phyloP scores from a whole-genome alignment of 345 rosid genomes.

The Citrus australasica region DNA sequence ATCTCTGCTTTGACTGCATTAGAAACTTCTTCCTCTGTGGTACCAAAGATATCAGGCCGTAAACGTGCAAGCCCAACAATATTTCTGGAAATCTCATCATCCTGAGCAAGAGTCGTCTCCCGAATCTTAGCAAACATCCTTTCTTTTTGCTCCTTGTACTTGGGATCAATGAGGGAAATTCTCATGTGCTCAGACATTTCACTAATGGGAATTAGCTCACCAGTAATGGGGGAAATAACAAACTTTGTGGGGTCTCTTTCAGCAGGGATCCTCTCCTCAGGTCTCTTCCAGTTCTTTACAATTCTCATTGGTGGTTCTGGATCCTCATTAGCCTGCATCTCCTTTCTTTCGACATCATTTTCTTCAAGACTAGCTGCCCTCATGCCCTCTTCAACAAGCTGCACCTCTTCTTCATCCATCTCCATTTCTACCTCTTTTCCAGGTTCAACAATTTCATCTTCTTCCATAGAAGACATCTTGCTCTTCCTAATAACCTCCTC shows the following conservation, averaged over 20 bases:
- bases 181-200: slow-evolving; percentile 74
- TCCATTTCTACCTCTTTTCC: slow-evolving; percentile 67
- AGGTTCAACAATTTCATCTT: slow-evolving; percentile 52
- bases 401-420: slow-evolving; percentile 68
- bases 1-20: slow-evolving; percentile 69
- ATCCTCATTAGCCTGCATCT: slow-evolving; percentile 29
- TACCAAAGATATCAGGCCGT: slow-evolving; percentile 66
- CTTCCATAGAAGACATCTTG: slow-evolving; percentile 42
- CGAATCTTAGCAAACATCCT: slow-evolving; percentile 68
- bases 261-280: slow-evolving; percentile 53
- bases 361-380: slow-evolving; percentile 50
- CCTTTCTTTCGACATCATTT: slow-evolving; percentile 30
- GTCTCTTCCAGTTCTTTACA: slow-evolving; percentile 67
- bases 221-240: slow-evolving; percentile 59
- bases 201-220: slow-evolving; percentile 51
- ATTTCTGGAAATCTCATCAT: slow-evolving; percentile 63
- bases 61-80: slow-evolving; percentile 59
- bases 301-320: slow-evolving; percentile 60
- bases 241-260: slow-evolving; percentile 59
- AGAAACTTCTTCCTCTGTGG: slow-evolving; percentile 69
- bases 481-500: slow-evolving; percentile 64
- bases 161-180: slow-evolving; percentile 63
- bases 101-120: slow-evolving; percentile 64
- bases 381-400: slow-evolving; percentile 67
- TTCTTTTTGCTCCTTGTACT: slow-evolving; percentile 65